These are phyloP conservation scores for Volvariella surrecta DNA, from an alignment of 1,284 basidiomycete species.

Conservation along the genomic window DNA sequence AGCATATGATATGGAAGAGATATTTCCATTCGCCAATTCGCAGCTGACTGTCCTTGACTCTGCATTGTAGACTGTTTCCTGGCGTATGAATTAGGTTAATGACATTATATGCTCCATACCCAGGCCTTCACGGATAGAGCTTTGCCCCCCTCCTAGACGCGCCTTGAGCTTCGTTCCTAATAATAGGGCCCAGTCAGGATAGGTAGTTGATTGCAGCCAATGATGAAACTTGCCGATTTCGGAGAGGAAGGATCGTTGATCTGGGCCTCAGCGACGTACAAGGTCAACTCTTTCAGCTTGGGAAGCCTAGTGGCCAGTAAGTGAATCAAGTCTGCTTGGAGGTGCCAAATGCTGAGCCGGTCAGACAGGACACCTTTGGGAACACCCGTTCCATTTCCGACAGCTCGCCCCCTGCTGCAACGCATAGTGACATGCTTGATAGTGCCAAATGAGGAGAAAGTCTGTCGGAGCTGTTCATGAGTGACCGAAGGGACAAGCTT, in stretches of 20 bases:
- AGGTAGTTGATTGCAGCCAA: slow-evolving; percentile 8
- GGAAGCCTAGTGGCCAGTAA: slow-evolving; percentile 22
- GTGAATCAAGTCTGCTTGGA: slow-evolving; percentile 25
- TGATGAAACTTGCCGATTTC: background rate
- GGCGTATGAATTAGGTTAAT: too few relatives aligned
- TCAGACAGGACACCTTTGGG: slow-evolving; percentile 15
- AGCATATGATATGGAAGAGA: too few relatives aligned
- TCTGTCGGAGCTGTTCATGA: slow-evolving; percentile 23
- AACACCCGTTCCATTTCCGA: slow-evolving; percentile 24
- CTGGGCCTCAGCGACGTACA: slow-evolving; percentile 20
- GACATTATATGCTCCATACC: too few relatives aligned
- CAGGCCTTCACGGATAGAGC: too few relatives aligned
- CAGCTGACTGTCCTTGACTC: too few relatives aligned
- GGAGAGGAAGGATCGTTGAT: slow-evolving; percentile 6
- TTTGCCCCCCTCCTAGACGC: too few relatives aligned
- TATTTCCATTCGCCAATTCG: too few relatives aligned
- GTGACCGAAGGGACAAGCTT: slow-evolving; percentile 26
- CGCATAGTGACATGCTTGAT: slow-evolving; percentile 35
- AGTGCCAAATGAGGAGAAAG: slow-evolving; percentile 36
- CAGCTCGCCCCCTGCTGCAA: slow-evolving; percentile 35
- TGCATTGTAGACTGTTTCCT: too few relatives aligned
- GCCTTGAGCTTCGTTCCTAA: too few relatives aligned
- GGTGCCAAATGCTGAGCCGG: slow-evolving; percentile 23
- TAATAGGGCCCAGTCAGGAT: slow-evolving; percentile 9
- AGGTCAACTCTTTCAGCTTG: slow-evolving; percentile 19